Evolutionary conservation across 768 basidiomycete species (phyloP), one percentile per base, ranked within the genome.

Genomic region (Calocera cornea): DNA sequence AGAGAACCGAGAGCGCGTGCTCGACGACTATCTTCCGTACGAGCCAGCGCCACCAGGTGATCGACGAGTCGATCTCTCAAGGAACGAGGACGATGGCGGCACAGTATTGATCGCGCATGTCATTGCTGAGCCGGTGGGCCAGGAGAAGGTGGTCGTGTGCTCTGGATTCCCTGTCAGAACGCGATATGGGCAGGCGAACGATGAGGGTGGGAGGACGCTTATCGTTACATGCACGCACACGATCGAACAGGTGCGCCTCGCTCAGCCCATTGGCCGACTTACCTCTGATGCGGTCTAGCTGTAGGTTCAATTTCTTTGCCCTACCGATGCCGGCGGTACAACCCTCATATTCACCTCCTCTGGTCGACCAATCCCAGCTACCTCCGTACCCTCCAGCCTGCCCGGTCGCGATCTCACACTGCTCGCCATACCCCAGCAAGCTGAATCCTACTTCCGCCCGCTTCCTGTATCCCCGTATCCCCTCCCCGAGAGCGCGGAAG

Each of bases 381-480:
- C 79, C 7, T 72, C 77, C 3, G 76, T 86, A 1, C 77, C 81
- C 5, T 84, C 87, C 0, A 80, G 84, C n/a, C 76, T 87, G 47
- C 86, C 83, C 66, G 79, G 80, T 8, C 82, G 82, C 1, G 87
- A 88, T 73, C 74, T 88, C 27, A 71, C 86, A 11, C 72, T 87
- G 22, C 76, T 87, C 34, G 70, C 72, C 12, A 68, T 75, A 11
- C 64, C 67, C 0, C 31, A 75, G 19, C 34, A 54, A 17, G 38
- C 73, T 72, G 60, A 64, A 71, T 67, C 60, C 31, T 64, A 76
- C 7, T 73, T 83, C 19, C 79, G 77, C 22, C 75, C 83, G 1
- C 79, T 88, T 2, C 85, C 87, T 2, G 77, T 88, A 24, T 85
- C 83, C 27, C 86, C 84, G 2, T 89, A 86, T 74, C 86, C 87